Conservation (phyloP, 176 grass and related monocot genomes). For the Urochloa ruziziensis region DNA sequence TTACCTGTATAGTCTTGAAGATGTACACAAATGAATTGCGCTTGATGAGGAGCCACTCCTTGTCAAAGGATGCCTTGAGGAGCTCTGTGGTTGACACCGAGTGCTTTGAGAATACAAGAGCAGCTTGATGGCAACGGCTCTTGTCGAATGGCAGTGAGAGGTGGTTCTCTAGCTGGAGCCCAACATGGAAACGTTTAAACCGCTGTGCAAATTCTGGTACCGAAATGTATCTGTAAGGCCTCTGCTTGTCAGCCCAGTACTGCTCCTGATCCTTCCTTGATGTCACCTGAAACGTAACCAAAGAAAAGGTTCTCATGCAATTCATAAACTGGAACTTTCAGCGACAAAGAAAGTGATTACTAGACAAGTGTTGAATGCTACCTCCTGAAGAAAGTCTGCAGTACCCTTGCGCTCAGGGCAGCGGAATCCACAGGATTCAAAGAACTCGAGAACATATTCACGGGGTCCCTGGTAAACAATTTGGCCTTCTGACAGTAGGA, state of each 20-base stretch:
- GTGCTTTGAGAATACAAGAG: constrained; percentile 79
- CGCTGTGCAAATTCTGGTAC: constrained; percentile 72
- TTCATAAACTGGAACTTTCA: constrained; percentile 19
- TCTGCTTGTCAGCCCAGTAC: constrained; percentile 77
- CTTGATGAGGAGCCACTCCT: constrained; percentile 99
- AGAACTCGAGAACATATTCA: constrained; percentile 73
- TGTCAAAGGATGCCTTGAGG: constrained; percentile 78
- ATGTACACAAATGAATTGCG: constrained; percentile 97
- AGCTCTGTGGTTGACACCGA: constrained; percentile 72
- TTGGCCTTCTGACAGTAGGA: constrained; percentile 92
- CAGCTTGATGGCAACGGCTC: constrained; percentile 65
- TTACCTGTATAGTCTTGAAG: constrained; percentile 86
- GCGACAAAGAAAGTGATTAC: not conserved
- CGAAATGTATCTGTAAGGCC: constrained; percentile 77
- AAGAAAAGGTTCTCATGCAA: not conserved
- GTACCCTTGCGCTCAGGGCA: constrained; percentile 94
- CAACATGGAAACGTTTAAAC: constrained; percentile 76
- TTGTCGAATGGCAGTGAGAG: constrained; percentile 83
- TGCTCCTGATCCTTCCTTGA: constrained; percentile 98
- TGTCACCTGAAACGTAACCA: constrained; percentile 57
- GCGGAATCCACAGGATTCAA: constrained; percentile 70
- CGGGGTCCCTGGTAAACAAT: constrained; percentile 97
- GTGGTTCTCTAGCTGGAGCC: constrained; percentile 80
- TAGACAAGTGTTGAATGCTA: constrained; percentile 23
- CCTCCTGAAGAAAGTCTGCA: constrained; percentile 99